Base-by-base conservation (phyloP, 2,329 filamentous ascomycete species). In the Fusarium aywerte region DNA sequence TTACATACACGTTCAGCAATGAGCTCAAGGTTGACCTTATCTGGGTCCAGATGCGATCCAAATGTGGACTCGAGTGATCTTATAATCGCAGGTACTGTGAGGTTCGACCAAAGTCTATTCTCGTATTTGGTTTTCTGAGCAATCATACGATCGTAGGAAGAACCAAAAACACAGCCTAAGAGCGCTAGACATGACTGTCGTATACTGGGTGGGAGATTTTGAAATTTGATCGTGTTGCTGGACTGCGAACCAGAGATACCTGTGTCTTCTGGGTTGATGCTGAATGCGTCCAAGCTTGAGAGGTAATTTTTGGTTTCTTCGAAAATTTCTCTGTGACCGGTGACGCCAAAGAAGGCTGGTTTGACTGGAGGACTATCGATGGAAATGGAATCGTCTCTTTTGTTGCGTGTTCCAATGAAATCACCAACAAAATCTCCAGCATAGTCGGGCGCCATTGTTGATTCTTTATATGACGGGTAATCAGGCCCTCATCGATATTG, bases 281-380 rank as follows among this genome's bases (percentile, higher is more conserved):
- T 36, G 1, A 20, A 42, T 7, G 40, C 12, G 15, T 47, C 40
- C 5, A 62, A 48, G 2, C 62, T 51, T 15, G 35, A 62, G 1
- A 62, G 35, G 5, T 20, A 56, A 7, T 62, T 62, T 3, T 47
- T 55, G 4, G 58, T 45, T 20, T 62, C 57, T 33, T 62, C 35
- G 1, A 62, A 62, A 3, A 62, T 62, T 1, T 47, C 48, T 13
- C 35, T 56, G 5, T 62, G 58, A 0, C 58, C 48, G 8, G 29
- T 45, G 10, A 44, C 48, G 15, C 58, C 58, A 9, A 62, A 62
- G 15, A 62, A 62, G 3, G 40, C 27, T 1, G 58, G 58, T 3
- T 31, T 61, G 1, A 20, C 20, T 0, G 35, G 32, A 2, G 38
- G 39, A 2, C 42, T 45, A 4, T 52, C 43, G 18, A 50, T 15